Percentiles rank a stretch among this genome's conserved stretches.
phyloP scores from a whole-genome alignment of 2,329 filamentous ascomycete species.

The Phialocephala subalpina region DNA sequence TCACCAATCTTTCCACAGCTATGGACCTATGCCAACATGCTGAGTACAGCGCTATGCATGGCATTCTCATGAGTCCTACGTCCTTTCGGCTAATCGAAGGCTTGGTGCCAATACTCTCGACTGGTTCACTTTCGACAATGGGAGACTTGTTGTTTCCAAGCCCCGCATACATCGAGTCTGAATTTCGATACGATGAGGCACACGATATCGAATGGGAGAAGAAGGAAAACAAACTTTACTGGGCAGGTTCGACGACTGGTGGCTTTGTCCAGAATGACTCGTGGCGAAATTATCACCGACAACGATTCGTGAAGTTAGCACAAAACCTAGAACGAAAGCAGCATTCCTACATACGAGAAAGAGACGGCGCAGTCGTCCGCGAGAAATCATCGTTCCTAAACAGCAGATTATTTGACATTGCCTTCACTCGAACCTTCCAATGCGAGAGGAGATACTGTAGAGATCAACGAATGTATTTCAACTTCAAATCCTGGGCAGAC shows the following conservation, averaged over 20 bases:
- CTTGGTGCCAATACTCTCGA: conserved; percentile 10
- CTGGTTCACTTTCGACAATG: conserved; percentile 11
- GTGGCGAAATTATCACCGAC: conserved; percentile 13
- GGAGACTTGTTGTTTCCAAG: conserved; percentile 10
- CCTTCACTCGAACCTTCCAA: conserved; percentile 9
- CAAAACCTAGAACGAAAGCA: conserved; percentile 14
- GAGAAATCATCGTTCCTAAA: conserved; percentile 9
- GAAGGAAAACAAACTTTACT: conserved; percentile 6
- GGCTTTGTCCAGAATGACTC: conserved; percentile 4
- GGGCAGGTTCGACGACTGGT: conserved; percentile 12
- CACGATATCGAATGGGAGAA: conserved; percentile 1
- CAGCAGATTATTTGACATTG: conserved; percentile 8
- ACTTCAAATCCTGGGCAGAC: not conserved
- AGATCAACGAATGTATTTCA: conserved; percentile 4
- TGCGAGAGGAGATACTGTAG: not conserved
- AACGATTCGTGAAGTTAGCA: conserved; percentile 14
- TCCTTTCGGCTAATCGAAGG: conserved; percentile 11
- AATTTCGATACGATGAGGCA: not conserved
- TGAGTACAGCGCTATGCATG: conserved; percentile 13
- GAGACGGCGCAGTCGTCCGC: not conserved
- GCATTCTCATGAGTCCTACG: conserved; percentile 8
- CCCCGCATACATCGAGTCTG: conserved; percentile 2
- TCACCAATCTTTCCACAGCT: not conserved
- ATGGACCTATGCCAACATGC: conserved; percentile 16
- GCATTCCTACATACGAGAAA: conserved; percentile 2